phyloP scores from a whole-genome alignment of 768 basidiomycete genomes.

The Collybia nuda region DNA sequence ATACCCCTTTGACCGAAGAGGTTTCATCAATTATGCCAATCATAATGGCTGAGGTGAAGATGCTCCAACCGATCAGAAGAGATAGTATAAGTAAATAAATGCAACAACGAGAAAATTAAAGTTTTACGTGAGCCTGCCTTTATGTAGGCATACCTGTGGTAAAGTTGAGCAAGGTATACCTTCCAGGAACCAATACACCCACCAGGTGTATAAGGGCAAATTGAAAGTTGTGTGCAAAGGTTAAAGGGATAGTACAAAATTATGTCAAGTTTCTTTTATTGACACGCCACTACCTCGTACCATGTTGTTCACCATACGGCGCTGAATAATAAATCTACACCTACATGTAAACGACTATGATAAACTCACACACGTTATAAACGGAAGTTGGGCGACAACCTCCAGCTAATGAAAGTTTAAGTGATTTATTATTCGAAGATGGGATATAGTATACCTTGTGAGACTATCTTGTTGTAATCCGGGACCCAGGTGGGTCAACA shows the following conservation, averaged over 20 bases:
- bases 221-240: conserved; percentile 35
- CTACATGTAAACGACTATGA: neutral
- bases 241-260: neutral
- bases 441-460: conserved; percentile 30
- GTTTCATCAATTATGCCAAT: conserved; percentile 46
- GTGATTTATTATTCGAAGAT: neutral
- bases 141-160: conserved; percentile 47
- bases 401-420: conserved; percentile 40
- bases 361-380: conserved; percentile 43
- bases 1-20: conserved; percentile 49
- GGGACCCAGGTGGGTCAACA: neutral
- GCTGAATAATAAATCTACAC: too few species aligned
- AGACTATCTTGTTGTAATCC: conserved; percentile 42
- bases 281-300: conserved; percentile 47
- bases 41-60: conserved; percentile 55
- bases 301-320: conserved; percentile 40
- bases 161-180: too few species aligned
- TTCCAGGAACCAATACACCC: conserved; percentile 2
- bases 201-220: conserved; percentile 49
- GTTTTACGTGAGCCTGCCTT: conserved; percentile 40
- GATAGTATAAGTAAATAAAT: neutral
- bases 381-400: conserved; percentile 44
- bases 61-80: conserved; percentile 49
- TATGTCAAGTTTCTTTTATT: conserved; percentile 10
- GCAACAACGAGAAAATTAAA: neutral